Conservation (phyloP, 208 protist genomes). For the Strigomonas culicis region DNA sequence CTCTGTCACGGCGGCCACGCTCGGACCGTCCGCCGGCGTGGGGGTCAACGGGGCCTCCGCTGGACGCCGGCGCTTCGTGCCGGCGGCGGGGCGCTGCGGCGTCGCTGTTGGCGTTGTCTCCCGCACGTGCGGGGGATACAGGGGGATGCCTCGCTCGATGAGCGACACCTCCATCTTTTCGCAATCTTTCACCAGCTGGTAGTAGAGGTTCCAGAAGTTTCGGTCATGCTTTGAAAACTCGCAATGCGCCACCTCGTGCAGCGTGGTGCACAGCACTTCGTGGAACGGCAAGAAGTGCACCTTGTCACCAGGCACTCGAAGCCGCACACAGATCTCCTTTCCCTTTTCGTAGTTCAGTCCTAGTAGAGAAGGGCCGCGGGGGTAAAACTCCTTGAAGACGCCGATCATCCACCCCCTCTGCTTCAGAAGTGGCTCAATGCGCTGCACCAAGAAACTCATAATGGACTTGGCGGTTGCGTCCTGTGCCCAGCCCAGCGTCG, state of each 20-base stretch:
- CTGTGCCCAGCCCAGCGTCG: slow-evolving; percentile 55
- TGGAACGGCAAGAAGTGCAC: slow-evolving; percentile 82
- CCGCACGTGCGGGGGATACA: slow-evolving; percentile 29
- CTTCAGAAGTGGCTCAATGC: slow-evolving; percentile 39
- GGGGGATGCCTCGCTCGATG: slow-evolving; percentile 21
- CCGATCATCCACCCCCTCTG: slow-evolving; percentile 58
- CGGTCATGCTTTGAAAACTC: slow-evolving; percentile 52
- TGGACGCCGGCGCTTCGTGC: neutral
- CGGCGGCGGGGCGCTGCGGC: neutral
- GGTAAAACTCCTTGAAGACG: slow-evolving; percentile 83
- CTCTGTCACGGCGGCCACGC: neutral
- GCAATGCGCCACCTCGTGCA: slow-evolving; percentile 90
- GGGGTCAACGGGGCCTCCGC: neutral
- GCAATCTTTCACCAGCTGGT: slow-evolving; percentile 70
- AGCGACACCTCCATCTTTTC: slow-evolving; percentile 57
- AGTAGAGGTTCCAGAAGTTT: slow-evolving; percentile 74
- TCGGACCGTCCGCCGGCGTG: neutral
- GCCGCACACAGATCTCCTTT: slow-evolving; percentile 73
- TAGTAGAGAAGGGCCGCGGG: slow-evolving; percentile 56
- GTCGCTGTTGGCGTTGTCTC: neutral
- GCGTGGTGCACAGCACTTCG: slow-evolving; percentile 77
- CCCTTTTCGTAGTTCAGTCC: slow-evolving; percentile 84
- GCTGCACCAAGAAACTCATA: slow-evolving; percentile 61
- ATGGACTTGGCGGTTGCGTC: slow-evolving; percentile 63
- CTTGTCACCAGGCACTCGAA: slow-evolving; percentile 59